Percentiles rank a stretch among this genome's conserved stretches.
These are phyloP conservation scores for Lactifluus piperatus DNA, from an alignment of 768 basidiomycete genomes.

Conservation along the genomic window DNA sequence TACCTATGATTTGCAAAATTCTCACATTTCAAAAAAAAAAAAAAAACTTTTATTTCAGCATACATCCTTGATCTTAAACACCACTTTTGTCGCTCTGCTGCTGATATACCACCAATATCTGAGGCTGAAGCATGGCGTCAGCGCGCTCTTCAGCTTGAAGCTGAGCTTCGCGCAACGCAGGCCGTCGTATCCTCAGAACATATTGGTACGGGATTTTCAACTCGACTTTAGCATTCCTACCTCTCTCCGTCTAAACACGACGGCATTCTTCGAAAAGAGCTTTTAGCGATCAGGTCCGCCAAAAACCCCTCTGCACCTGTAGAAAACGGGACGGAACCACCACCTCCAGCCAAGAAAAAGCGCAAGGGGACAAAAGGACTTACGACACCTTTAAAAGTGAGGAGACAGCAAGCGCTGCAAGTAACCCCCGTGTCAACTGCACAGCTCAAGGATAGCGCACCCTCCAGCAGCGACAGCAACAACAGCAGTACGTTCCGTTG, in stretches of 20 bases:
- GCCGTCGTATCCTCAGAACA: background rate
- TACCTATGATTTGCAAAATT: background rate
- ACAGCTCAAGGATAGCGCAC: background rate
- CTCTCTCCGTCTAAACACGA: background rate
- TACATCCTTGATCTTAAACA: constrained; percentile 1
- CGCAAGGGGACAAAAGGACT: background rate
- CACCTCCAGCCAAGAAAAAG: background rate
- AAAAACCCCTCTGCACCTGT: background rate
- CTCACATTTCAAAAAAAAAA: no score
- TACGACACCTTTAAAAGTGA: background rate
- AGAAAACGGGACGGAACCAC: background rate
- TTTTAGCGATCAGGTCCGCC: background rate
- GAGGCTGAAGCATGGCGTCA: constrained; percentile 9
- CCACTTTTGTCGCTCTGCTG: background rate
- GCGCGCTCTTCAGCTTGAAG: constrained; percentile 9
- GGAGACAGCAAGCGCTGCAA: background rate
- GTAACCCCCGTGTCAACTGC: background rate
- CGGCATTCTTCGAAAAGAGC: background rate
- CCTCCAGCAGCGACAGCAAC: background rate
- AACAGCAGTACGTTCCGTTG: background rate
- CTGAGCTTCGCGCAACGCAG: background rate
- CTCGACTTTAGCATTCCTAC: background rate
- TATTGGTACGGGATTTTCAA: background rate
- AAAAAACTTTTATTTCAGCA: background rate
- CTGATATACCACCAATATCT: background rate